A percentile compares a stretch with the other conserved stretches of the same genome.
These are phyloP conservation scores for Olyra latifolia DNA, from an alignment of 176 grass and related monocot genomes.

Conservation along the genomic window DNA sequence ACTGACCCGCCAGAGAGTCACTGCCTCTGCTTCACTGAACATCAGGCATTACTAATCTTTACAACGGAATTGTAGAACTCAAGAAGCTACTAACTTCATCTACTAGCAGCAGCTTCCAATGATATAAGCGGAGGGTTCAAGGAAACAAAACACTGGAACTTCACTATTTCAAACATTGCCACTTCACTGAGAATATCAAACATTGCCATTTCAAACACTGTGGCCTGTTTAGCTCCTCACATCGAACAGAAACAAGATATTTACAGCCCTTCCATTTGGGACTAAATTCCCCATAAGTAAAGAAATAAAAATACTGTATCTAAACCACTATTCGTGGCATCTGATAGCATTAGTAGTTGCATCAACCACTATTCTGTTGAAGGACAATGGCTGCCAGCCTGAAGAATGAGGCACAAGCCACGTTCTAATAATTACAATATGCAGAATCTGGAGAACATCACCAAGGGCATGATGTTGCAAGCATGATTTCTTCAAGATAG, in stretches of 20 bases:
- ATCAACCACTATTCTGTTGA: slow-evolving; percentile 35
- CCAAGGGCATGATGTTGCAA: slow-evolving; percentile 60
- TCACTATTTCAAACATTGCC: not conserved
- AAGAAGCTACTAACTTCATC: not conserved
- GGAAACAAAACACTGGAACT: not conserved
- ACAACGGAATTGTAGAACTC: not conserved
- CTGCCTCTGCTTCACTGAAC: not conserved
- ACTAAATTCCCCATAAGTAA: not conserved
- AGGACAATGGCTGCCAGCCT: slow-evolving; percentile 80
- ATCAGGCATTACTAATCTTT: not conserved
- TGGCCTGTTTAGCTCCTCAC: slow-evolving; percentile 2
- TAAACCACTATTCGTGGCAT: not conserved
- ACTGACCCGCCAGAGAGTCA: not conserved
- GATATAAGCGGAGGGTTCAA: not conserved
- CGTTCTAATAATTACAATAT: slow-evolving; percentile 46
- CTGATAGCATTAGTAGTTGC: slow-evolving; percentile 19
- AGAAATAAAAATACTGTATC: not conserved
- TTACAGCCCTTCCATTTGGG: not conserved
- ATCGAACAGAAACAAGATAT: not conserved
- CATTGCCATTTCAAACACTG: too few species aligned
- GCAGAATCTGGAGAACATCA: slow-evolving; percentile 75
- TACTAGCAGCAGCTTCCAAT: not conserved
- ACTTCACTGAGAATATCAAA: not conserved
- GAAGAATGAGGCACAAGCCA: slow-evolving; percentile 74
- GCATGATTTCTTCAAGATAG: slow-evolving; percentile 61